Evolutionary conservation across 1,284 basidiomycete species (phyloP), one percentile per base, ranked within the genome.

Genomic region (Marasmius fiardii): DNA sequence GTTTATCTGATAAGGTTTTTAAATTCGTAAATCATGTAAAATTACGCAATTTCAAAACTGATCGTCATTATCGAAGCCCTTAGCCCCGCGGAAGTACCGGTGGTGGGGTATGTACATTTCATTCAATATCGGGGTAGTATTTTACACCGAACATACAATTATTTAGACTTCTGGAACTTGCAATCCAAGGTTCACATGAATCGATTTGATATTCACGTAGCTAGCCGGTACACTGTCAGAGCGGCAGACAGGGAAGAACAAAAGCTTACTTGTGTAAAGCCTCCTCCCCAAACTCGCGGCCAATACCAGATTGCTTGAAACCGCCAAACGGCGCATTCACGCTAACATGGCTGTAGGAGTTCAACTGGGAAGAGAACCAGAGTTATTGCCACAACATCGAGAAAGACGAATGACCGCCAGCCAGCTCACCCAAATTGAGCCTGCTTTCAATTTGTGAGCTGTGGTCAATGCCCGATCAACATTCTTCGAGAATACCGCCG

Each of bases 401-500:
- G 18, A 31, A 37, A 24, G 6, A 55, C 54, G 11, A n/a, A 16
- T 21, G n/a, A 14, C 12, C 14, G 31, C 23, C 28, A 28, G 31
- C 49, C n/a, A n/a, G n/a, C 65, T 53, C 51, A 74, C 73, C 81
- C 85, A 89, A 7, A 79, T 80, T 8, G 88, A 92, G 37, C 92
- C 92, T 4, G 90, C 89, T 61, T 89, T 78, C 60, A 94, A 75
- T 58, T 69, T 74, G 69, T 88, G 80, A 16, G 88, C 83, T n/a
- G 85, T 82, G 49, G 73, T 71, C 62, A 93, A 68, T 3, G 86
- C 91, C 24, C 82, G 74, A 58, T 76, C 77, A 69, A 92, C 71
- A 74, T 93, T 78, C 60, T 78, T 74, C 51, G 89, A 83, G 77
- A 92, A 93, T 58, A 94, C 83, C 4, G 88, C 87, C 3, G 89